These are phyloP conservation scores for Tricholoma furcatifolium DNA, from an alignment of 768 basidiomycete genomes.

Conservation along the genomic window DNA sequence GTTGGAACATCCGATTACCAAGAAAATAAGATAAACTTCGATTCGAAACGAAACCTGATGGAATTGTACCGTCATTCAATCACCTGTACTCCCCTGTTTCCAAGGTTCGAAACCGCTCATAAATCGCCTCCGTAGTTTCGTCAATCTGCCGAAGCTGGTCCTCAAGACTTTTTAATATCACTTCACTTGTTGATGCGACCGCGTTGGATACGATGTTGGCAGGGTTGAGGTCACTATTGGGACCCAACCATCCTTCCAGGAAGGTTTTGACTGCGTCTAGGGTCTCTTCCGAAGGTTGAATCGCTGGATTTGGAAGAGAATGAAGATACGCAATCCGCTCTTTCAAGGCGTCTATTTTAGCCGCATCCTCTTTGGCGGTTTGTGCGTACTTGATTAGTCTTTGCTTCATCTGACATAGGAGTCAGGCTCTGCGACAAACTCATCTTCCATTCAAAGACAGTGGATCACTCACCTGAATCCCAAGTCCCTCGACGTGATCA, in stretches of 20 bases:
- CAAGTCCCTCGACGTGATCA: not conserved
- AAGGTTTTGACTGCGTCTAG: not conserved
- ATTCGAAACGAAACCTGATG: not conserved
- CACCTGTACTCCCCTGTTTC: no score
- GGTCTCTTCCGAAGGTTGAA: not conserved
- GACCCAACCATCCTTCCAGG: not conserved
- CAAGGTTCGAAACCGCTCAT: no score
- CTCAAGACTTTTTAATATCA: no score
- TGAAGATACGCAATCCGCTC: not conserved
- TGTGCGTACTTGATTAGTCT: not conserved
- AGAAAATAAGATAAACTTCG: not conserved
- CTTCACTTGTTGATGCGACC: no score
- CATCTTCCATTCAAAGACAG: no score
- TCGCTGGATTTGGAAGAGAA: slow-evolving; percentile 3
- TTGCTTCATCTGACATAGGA: slow-evolving; percentile 1
- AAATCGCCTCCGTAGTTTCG: no score
- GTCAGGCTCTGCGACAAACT: no score
- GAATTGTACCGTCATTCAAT: not conserved
- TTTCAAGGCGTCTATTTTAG: slow-evolving; percentile 1
- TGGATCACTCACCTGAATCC: not conserved
- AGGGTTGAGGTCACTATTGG: not conserved
- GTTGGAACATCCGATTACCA: no score
- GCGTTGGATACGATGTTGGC: no score
- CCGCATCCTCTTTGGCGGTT: slow-evolving; percentile 2
- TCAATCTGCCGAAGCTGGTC: no score